phyloP scores from a whole-genome alignment of 768 basidiomycete genomes.

The Lactarius indigo region DNA sequence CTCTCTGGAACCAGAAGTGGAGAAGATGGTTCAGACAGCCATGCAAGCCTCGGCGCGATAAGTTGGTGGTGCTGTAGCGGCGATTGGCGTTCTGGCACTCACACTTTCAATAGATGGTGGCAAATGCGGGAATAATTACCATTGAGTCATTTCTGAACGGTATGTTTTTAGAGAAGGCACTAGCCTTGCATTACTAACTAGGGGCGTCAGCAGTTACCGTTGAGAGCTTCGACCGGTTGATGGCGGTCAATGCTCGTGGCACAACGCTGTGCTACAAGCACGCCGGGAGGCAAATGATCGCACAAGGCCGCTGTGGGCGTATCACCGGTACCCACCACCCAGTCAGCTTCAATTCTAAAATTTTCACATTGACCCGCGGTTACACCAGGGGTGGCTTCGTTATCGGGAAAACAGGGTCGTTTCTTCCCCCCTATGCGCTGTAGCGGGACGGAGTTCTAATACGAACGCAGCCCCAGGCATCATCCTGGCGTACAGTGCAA shows the following conservation, averaged over 20 bases:
- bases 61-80: background rate
- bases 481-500: constrained; percentile 20
- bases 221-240: constrained; percentile 10
- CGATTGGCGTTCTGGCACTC: too few species aligned
- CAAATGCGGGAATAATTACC: constrained; percentile 17
- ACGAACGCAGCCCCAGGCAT: background rate
- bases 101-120: constrained; percentile 20
- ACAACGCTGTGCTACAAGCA: constrained; percentile 29
- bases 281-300: constrained; percentile 27
- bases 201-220: background rate
- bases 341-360: background rate
- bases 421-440: background rate
- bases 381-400: constrained; percentile 17
- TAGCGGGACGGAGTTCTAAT: background rate
- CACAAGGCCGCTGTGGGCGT: constrained; percentile 21
- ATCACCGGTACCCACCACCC: constrained; percentile 17
- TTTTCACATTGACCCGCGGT: background rate
- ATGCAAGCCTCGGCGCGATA: constrained; percentile 22
- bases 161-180: background rate
- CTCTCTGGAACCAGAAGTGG: constrained; percentile 12
- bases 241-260: constrained; percentile 16
- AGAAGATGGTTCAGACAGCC: constrained; percentile 5
- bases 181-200: background rate
- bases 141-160: constrained; percentile 3
- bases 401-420: constrained; percentile 18